Base-by-base conservation (phyloP, 2,329 filamentous ascomycete genomes). In the Onygena corvina region DNA sequence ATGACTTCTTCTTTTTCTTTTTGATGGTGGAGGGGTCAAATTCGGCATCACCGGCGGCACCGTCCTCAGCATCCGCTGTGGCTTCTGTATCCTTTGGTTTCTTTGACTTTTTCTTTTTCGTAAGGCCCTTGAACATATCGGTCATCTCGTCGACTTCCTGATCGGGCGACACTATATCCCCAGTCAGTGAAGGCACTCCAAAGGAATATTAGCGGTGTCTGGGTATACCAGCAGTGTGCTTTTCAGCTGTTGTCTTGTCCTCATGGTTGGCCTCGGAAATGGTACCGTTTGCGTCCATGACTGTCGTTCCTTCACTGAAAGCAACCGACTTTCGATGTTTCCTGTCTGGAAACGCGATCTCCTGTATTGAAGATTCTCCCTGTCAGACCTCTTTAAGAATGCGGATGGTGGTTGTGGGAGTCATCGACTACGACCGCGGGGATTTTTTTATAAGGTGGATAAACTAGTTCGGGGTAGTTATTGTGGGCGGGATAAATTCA, bases 321-420 rank as follows among this genome's bases (percentile, higher is more conserved):
- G 88, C 83, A 62, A 96, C 90, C 42, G 87, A 93, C 73, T 96
- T 94, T 71, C 89, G 84, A 62, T 83, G 80, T 69, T 85, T 88
- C 30, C 48, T 54, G 31, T 54, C 53, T 27, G 53, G 52, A 36
- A 56, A 18, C 12, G 50, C 38, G 47, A 68, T 64, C 61, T 71
- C 68, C 70, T 73, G 53, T 50, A 51, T 42, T 47, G 51, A 53
- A 52, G 48, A 56, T 23, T 8, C 12, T 12, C 58, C 36, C 50
- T 56, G 52, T 65, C 64, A 53, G 51, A 25, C 34, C 25, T 38
- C 2, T 14, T 38, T 7, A 8, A 29, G n/a, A n/a, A n/a, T n/a
- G n/a, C 36, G 12, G 14, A 11, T 33, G 16, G 14, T 4, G 18
- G 46, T 7, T 14, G 36, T 25, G 27, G 20, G 36, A 40, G 36